These are phyloP conservation scores for Filobasidium floriforme DNA, from an alignment of 768 basidiomycete species.

Conservation along the genomic window DNA sequence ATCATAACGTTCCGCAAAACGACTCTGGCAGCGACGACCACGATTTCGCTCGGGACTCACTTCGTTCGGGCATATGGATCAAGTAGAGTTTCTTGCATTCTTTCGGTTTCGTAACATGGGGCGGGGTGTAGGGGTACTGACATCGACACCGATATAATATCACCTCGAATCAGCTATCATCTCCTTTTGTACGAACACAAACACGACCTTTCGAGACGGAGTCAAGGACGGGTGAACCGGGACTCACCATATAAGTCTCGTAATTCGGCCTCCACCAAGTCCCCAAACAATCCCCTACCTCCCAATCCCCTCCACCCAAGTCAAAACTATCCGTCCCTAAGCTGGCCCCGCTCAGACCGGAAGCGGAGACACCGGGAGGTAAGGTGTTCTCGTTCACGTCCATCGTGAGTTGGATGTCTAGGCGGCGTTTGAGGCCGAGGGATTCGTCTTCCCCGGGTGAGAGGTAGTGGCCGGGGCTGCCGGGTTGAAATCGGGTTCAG, in stretches of 20 bases:
- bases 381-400: not conserved
- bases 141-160: too few relatives aligned
- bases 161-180: too few relatives aligned
- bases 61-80: constrained; percentile 88
- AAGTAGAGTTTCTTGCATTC: constrained; percentile 95
- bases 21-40: too few relatives aligned
- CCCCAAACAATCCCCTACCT: constrained; percentile 90
- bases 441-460: constrained; percentile 91
- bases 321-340: constrained; percentile 19
- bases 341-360: constrained; percentile 49
- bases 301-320: constrained; percentile 82
- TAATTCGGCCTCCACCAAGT: constrained; percentile 99
- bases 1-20: too few relatives aligned
- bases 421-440: constrained; percentile 76
- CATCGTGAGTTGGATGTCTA: constrained; percentile 75
- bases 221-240: not conserved
- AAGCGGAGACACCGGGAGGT: constrained; percentile 8
- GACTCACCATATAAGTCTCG: constrained; percentile 91
- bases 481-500: not conserved
- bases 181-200: too few relatives aligned
- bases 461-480: constrained; percentile 84
- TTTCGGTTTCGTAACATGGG: constrained; percentile 95
- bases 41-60: constrained; percentile 51
- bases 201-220: not conserved
- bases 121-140: constrained; percentile 90